Evolutionary conservation across 2,329 filamentous ascomycete genomes (phyloP), one percentile per base, ranked within the genome.

Genomic region (Alternaria panax): DNA sequence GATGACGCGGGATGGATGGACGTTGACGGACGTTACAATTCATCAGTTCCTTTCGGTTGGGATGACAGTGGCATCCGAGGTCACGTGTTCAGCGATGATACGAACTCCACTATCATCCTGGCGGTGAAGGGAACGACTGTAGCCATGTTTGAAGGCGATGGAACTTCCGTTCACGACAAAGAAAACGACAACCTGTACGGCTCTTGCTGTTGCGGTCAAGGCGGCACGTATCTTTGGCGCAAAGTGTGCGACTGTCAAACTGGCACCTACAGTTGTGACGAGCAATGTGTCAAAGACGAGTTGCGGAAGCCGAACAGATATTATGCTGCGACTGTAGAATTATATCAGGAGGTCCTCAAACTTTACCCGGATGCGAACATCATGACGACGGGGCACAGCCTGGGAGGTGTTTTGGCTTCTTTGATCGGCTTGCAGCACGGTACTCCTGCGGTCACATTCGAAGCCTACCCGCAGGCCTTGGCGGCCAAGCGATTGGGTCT

Each of bases 131-230:
- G 75, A 38, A 77, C 75, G 16, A 73, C 72, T 9, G 70, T 76
- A 6, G 68, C 74, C 41, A 71, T 77, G 67, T 77, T 75, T 46
- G 75, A 76, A 50, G 73, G 74, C 16, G 75, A 76, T 30, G 75
- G 75, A 7, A 77, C 75, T 1, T 75, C 73, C 4, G 70, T 69
- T 2, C 69, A 72, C 42, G 75, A 77, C 54, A 77, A 77, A 48
- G 75, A 76, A 8, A 77, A 77, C 48, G 75, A 77, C 62, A 77
- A 77, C 24, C 59, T 77, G 1, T 75, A 73, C 46, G 75, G 74
- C 0, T 76, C 73, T 7, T 77, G 75, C 46, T 77, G 75, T 50
- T 77, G 75, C 47, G 75, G 70, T 18, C 75, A 77, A 42, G 73
- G 73, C 7, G 75, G 75, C 11, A 62, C 74, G 9, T 77, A 76